Conservation (phyloP, 805 yeast species). For the Jamesozyma lodderae region DNA sequence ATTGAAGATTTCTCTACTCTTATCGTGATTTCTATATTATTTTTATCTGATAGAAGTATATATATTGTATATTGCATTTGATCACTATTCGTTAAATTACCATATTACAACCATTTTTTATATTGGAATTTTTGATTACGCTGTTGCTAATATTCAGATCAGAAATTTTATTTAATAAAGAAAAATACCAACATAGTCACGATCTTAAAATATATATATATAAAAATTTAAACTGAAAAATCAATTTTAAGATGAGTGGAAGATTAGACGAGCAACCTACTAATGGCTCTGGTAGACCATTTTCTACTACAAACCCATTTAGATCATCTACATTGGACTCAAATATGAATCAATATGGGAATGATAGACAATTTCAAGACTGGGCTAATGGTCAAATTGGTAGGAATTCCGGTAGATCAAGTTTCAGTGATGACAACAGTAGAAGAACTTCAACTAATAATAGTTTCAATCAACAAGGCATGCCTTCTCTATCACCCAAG, state of each 20-base stretch:
- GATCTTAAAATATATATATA: too few species aligned
- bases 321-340: constrained; percentile 36
- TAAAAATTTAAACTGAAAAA: too few species aligned
- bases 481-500: constrained; percentile 17
- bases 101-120: too few species aligned
- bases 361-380: constrained; percentile 39
- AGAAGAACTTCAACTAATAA: constrained; percentile 7
- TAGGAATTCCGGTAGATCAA: constrained; percentile 4
- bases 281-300: constrained; percentile 28
- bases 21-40: too few species aligned
- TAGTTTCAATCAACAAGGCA: constrained; percentile 25
- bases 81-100: too few species aligned
- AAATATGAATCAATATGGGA: constrained; percentile 22
- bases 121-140: too few species aligned
- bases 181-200: too few species aligned
- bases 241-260: constrained; percentile 17
- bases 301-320: constrained; percentile 69
- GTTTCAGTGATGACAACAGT: background rate
- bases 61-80: too few species aligned
- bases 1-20: too few species aligned
- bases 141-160: too few species aligned
- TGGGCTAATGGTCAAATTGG: constrained; percentile 38
- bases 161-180: too few species aligned
- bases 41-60: too few species aligned
- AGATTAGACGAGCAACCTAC: constrained; percentile 20